Base-by-base conservation (phyloP, 106 monocot genomes). In the Vanilla planifolia region DNA sequence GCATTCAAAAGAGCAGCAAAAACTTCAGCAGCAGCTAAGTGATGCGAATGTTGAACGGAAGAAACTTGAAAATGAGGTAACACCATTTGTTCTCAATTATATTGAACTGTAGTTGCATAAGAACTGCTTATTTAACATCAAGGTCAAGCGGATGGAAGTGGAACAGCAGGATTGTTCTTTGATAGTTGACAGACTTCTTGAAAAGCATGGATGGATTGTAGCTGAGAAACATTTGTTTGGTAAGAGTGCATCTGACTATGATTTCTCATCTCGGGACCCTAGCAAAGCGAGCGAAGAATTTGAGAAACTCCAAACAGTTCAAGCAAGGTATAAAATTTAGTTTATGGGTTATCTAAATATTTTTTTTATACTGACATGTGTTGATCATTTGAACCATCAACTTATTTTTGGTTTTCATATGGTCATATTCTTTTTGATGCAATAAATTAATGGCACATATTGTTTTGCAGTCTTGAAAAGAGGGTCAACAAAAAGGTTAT, bases 401-500 rank as follows among this genome's bases (percentile, higher is more conserved):
- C n/a, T n/a, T n/a, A n/a, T n/a, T n/a, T n/a, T n/a, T n/a, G n/a
- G n/a, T n/a, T n/a, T n/a, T n/a, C n/a, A n/a, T n/a, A n/a, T n/a
- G n/a, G n/a, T n/a, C n/a, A n/a, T n/a, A n/a, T n/a, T 33, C 20
- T 16, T 23, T 44, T 14, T 8, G 29, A 48, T 27, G 21, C 10
- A 34, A 33, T 7, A 16, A 19, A 8, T 44, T 8, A 44, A 42
- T 65, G 7, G 51, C 11, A 67, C 16, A 15, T 71, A 65, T 11
- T 55, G 63, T 23, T 26, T 40, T 74, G 55, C 60, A 98, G 98
- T 25, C 85, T 98, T 51, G 98, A 88, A 69, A 98, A 92, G 61
- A 79, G 98, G 70, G 75, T 98, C 22, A 98, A 98, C 65, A 98
- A 98, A 59, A 98, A 98, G 59, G 98, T 92, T 20, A 98, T 92